These are phyloP conservation scores for Colletotrichum endophyticum DNA, from an alignment of 2,329 filamentous ascomycete species.

Conservation along the genomic window DNA sequence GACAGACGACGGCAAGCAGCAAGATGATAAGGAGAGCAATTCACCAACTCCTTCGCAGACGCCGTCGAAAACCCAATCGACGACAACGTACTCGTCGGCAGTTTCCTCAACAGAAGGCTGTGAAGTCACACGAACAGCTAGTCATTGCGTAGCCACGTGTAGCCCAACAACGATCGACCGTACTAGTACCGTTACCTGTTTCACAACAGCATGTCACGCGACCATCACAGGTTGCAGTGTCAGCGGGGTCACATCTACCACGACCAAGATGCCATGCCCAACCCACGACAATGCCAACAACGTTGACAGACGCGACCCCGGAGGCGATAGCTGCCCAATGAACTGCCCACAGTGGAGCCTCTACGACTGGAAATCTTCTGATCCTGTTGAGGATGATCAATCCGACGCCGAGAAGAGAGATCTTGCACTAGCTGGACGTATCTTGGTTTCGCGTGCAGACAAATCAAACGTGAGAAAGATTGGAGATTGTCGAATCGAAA, in stretches of 20 bases:
- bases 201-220: not conserved
- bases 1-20: accelerated
- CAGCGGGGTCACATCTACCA: not conserved
- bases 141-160: not conserved
- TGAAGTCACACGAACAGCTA: not conserved
- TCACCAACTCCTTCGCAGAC: not conserved
- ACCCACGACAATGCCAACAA: accelerated
- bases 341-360: not conserved
- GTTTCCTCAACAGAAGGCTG: not conserved
- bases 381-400: not conserved
- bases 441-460: accelerated
- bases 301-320: not conserved
- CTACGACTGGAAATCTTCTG: accelerated
- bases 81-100: accelerated
- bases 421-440: not conserved
- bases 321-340: not conserved
- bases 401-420: not conserved
- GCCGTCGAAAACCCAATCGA: accelerated
- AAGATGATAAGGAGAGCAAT: not conserved
- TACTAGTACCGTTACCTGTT: not conserved
- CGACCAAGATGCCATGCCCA: not conserved
- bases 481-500: not conserved
- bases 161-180: not conserved
- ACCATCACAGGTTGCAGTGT: not conserved
- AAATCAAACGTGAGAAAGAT: not conserved